Percentiles rank a stretch among this genome's conserved stretches.
Evolutionary conservation across 2,329 filamentous ascomycete species (phyloP).

Genomic region (Microcyclosporella mali): DNA sequence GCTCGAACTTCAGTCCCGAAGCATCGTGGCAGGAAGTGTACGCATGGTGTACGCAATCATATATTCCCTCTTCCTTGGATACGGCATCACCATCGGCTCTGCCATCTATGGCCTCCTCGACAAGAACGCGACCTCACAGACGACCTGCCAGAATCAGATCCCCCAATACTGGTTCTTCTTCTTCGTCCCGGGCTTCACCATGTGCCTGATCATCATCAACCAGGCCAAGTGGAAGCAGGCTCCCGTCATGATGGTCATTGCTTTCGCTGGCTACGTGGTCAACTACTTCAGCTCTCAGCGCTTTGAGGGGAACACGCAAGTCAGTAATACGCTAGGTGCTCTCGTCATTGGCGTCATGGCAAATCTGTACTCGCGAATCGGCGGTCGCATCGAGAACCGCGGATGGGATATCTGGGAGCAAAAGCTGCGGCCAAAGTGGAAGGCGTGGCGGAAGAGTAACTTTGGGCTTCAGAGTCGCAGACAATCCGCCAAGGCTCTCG

Average conservation of each 20-base stretch:
- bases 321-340: conserved; percentile 71
- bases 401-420: conserved; percentile 51
- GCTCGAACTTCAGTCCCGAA: conserved; percentile 44
- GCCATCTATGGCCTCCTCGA: conserved; percentile 46
- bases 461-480: conserved; percentile 24
- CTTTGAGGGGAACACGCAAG: conserved; percentile 64
- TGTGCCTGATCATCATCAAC: conserved; percentile 72
- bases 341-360: conserved; percentile 70
- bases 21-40: conserved; percentile 46
- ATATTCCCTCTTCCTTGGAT: conserved; percentile 48
- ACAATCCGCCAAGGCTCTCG: conserved; percentile 22
- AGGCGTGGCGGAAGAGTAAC: conserved; percentile 20
- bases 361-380: conserved; percentile 70
- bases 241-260: conserved; percentile 69
- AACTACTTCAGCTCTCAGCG: conserved; percentile 65
- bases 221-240: conserved; percentile 74
- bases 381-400: conserved; percentile 52
- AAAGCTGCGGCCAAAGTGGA: conserved; percentile 39
- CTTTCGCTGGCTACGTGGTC: conserved; percentile 66
- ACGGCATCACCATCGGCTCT: conserved; percentile 47
- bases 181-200: conserved; percentile 67
- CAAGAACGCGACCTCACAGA: conserved; percentile 40
- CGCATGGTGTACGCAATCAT: conserved; percentile 50
- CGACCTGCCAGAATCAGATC: conserved; percentile 42
- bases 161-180: conserved; percentile 55